phyloP scores from a whole-genome alignment of 768 basidiomycete genomes.

The Mycena sanguinolenta region DNA sequence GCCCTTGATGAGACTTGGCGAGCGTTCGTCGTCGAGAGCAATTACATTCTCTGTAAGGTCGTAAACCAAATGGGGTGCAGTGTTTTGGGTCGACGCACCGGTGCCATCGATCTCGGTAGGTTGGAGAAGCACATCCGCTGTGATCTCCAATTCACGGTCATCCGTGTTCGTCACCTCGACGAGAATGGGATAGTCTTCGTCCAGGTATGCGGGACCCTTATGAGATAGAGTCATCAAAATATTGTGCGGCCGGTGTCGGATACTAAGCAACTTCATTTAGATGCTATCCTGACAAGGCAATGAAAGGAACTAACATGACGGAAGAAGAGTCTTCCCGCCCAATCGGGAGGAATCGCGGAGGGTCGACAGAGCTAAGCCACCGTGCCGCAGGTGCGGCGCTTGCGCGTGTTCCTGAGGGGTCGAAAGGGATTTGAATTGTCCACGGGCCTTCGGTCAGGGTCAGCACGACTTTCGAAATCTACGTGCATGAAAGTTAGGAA shows the following conservation, averaged over 20 bases:
- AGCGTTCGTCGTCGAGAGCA: constrained; percentile 70
- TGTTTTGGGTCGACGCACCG: constrained; percentile 52
- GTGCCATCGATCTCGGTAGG: constrained; percentile 83
- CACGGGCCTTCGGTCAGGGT: constrained; percentile 73
- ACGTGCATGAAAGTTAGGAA: constrained; percentile 39
- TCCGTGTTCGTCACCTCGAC: constrained; percentile 82
- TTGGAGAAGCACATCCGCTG: constrained; percentile 83
- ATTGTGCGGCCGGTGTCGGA: constrained; percentile 73
- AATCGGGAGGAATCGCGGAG: constrained; percentile 66
- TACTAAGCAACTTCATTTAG: constrained; percentile 51
- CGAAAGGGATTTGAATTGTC: constrained; percentile 74
- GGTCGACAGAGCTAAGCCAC: constrained; percentile 73
- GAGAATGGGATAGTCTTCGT: constrained; percentile 83
- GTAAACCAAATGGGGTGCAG: constrained; percentile 1
- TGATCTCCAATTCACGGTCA: constrained; percentile 73
- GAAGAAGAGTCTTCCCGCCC: constrained; percentile 60
- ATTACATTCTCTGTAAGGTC: constrained; percentile 69
- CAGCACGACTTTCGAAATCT: constrained; percentile 62
- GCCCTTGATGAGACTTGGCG: constrained; percentile 81
- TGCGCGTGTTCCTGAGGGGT: constrained; percentile 54
- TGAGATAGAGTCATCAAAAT: constrained; percentile 71
- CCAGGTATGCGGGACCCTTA: constrained; percentile 78
- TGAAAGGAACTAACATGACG: constrained; percentile 58
- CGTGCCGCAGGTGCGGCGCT: constrained; percentile 48
- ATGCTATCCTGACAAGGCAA: neutral